These are phyloP conservation scores for Cladorrhinum sp. DNA, from an alignment of 2,329 filamentous ascomycete species.

Conservation along the genomic window DNA sequence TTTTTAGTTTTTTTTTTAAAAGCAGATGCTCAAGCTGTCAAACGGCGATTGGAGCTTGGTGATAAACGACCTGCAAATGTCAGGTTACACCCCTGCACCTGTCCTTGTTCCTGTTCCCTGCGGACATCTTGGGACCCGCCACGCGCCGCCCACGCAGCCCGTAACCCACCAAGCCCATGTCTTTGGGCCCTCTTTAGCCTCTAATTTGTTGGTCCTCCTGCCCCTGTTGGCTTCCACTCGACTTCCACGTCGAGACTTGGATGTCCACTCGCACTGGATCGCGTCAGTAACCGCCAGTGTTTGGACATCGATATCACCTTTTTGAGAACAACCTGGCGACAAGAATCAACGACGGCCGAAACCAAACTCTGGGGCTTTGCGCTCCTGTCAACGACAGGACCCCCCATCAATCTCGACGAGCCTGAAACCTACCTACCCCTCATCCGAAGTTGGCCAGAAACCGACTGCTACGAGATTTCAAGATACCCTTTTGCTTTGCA, in stretches of 20 bases:
- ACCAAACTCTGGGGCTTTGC: neutral
- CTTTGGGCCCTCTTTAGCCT: conserved; percentile 13
- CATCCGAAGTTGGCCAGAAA: neutral
- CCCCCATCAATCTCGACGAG: neutral
- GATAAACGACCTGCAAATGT: neutral
- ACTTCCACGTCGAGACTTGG: neutral
- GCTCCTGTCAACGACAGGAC: neutral
- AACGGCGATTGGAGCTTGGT: neutral
- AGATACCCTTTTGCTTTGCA: neutral
- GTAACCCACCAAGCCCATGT: conserved; percentile 10
- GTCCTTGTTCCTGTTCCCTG: neutral
- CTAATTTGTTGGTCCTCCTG: conserved; percentile 16
- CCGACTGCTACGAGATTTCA: neutral
- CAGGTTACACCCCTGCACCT: neutral
- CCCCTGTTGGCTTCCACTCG: neutral
- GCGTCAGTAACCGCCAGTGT: neutral
- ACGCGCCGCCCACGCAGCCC: conserved; percentile 2
- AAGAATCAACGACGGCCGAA: neutral
- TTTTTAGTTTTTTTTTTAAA: no score
- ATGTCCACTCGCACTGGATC: neutral
- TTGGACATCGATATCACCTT: neutral
- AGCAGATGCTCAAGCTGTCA: neutral
- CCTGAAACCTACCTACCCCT: conserved; percentile 8
- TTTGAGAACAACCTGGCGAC: neutral
- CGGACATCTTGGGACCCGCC: conserved; percentile 1